A percentile compares a stretch with the other conserved stretches of the same genome.
Evolutionary conservation across 164 flowering plant species (phyloP).

Genomic region (Vitis rotundifolia): DNA sequence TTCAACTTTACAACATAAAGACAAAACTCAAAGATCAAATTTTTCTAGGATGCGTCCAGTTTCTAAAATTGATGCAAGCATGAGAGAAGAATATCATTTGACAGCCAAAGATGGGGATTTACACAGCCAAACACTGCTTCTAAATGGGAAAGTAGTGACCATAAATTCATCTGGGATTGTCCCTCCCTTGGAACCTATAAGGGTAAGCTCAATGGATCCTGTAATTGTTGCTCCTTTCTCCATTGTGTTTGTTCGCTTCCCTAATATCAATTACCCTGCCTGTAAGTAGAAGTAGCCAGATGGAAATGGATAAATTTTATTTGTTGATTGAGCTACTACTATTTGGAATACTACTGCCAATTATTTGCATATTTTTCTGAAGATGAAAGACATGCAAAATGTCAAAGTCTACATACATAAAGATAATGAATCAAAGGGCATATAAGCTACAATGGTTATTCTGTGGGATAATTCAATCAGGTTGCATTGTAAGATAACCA

Average conservation of each 20-base stretch:
- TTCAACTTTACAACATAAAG: background rate
- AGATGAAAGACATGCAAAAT: no score
- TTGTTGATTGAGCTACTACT: no score
- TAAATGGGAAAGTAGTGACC: constrained; percentile 36
- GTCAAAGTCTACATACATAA: no score
- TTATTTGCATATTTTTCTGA: no score
- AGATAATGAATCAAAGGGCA: no score
- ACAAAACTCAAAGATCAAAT: constrained; percentile 2
- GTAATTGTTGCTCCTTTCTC: constrained; percentile 27
- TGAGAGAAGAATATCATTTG: constrained; percentile 52
- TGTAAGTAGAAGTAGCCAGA: constrained; percentile 2
- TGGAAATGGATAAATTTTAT: no score
- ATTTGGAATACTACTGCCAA: no score
- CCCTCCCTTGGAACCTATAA: constrained; percentile 24
- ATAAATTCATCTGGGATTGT: constrained; percentile 15
- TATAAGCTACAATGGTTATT: no score
- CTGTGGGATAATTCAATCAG: no score
- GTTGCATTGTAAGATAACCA: no score
- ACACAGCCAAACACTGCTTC: constrained; percentile 39
- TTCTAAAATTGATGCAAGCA: no score
- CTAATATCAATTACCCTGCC: constrained; percentile 8
- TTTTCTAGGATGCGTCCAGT: background rate
- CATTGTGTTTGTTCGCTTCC: constrained; percentile 28
- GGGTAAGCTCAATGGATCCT: constrained; percentile 6
- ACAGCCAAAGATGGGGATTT: constrained; percentile 42